Evolutionary conservation across 83 land plant species (phyloP), one percentile per base, ranked within the genome.

Genomic region (Diphasiastrum complanatum): DNA sequence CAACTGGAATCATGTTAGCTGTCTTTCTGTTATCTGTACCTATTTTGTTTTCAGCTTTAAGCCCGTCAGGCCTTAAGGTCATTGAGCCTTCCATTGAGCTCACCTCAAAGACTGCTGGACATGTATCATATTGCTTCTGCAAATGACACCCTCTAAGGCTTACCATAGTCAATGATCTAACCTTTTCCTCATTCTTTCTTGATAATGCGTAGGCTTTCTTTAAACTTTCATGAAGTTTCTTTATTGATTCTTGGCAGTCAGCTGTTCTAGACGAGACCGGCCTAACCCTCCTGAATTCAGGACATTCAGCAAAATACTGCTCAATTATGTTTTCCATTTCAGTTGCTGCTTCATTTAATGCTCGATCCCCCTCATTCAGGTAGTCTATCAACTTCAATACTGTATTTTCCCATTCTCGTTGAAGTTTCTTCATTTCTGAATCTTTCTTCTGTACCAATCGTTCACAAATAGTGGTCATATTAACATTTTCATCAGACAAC

Each of bases 341-440:
- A 11, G 26, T 55, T 55, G 59, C 59, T 10, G 59, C 59, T 10
- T 10, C 59, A 26, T 20, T 27, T 5, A 55, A 19, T 0, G 59
- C 59, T 55, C 31, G 59, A 27, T 55, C 59, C 19, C 59, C 59
- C 59, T 55, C 59, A 11, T 31, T 35, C 26, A 55, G 59, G 1
- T 20, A 55, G 19, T 55, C 59, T 11, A 50, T 18, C 16, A 50
- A 12, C 53, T 50, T 50, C 22, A 24, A n/a, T 10, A 23, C 22
- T 18, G 53, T 23, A n/a, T 50, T 23, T 24, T 50, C 53, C 24
- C 53, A 50, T 10, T 50, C 12, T 50, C 22, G 12, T 23, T 11
- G 11, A 11, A 55, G 10, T 35, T 55, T 14, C 34, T 30, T 31
- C 11, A 55, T 27, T 32, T 55, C 59, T 16, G 35, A 20, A 19